A percentile compares a stretch with the other conserved stretches of the same genome.
phyloP scores from a whole-genome alignment of 2,329 filamentous ascomycete genomes.

The Diplodia sapinea region DNA sequence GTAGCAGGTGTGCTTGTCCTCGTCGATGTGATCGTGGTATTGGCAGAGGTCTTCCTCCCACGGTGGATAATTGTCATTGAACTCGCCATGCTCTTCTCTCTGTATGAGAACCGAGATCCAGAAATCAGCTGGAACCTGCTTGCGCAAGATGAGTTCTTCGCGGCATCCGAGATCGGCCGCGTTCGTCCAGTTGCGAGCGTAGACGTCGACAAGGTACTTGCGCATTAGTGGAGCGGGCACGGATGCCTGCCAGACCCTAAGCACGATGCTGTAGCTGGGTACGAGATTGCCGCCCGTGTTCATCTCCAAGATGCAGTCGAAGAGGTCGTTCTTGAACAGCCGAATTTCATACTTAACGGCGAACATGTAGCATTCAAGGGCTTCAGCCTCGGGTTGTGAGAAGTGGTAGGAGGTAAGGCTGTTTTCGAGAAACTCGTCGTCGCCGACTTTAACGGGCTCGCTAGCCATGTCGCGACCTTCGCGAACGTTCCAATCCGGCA shows the following conservation, averaged over 20 bases:
- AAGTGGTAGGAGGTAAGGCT: neutral
- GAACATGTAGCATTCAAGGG: slow-evolving; percentile 26
- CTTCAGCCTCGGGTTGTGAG: slow-evolving; percentile 1
- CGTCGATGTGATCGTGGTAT: slow-evolving; percentile 7
- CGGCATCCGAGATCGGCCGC: slow-evolving; percentile 1
- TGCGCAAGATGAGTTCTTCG: slow-evolving; percentile 16
- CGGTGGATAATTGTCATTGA: slow-evolving; percentile 5
- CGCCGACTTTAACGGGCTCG: neutral
- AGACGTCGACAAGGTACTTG: slow-evolving; percentile 16
- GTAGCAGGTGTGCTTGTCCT: neutral
- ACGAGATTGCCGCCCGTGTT: neutral
- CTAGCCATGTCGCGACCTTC: neutral
- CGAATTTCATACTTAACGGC: slow-evolving; percentile 8
- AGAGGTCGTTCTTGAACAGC: slow-evolving; percentile 20
- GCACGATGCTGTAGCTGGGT: slow-evolving; percentile 19
- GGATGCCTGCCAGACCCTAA: neutral
- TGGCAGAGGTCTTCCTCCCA: slow-evolving; percentile 21
- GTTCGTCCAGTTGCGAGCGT: slow-evolving; percentile 10
- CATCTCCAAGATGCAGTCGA: slow-evolving; percentile 22
- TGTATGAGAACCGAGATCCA: slow-evolving; percentile 5
- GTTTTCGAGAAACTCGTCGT: neutral
- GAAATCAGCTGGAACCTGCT: neutral
- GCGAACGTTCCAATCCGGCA: neutral
- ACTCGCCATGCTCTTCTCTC: neutral
- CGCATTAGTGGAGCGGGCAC: neutral